Evolutionary conservation across 768 basidiomycete genomes (phyloP).

Genomic region (Mycena pura): DNA sequence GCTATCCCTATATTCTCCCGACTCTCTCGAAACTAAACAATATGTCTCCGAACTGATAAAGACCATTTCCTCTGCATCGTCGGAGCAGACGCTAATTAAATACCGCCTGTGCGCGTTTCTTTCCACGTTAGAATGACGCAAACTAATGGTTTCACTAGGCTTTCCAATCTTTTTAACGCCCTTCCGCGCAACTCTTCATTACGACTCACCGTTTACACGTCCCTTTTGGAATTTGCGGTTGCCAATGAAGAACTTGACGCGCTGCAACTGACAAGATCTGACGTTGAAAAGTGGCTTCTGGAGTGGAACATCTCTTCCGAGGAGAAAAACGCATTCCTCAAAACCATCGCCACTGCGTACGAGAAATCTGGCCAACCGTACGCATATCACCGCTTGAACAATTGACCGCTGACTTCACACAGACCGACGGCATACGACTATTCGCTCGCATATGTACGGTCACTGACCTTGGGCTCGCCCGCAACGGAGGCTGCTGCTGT

Average conservation of each 20-base stretch:
- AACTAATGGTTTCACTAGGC: constrained; percentile 45
- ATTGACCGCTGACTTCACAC: constrained; percentile 2
- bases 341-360: constrained; percentile 65
- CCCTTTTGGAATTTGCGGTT: constrained; percentile 65
- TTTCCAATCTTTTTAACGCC: constrained; percentile 85
- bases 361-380: constrained; percentile 65
- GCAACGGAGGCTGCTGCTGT: constrained; percentile 60
- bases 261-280: constrained; percentile 62
- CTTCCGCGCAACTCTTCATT: constrained; percentile 69
- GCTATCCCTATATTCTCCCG: constrained; percentile 61
- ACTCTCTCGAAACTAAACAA: constrained; percentile 61
- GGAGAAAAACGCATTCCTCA: constrained; percentile 71
- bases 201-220: constrained; percentile 66
- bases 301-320: constrained; percentile 74
- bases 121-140: constrained; percentile 17
- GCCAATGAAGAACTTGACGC: constrained; percentile 66
- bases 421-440: constrained; percentile 73
- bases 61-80: constrained; percentile 60
- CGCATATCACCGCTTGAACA: constrained; percentile 34
- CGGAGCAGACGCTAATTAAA: constrained; percentile 64
- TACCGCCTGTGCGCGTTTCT: constrained; percentile 71
- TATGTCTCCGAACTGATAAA: constrained; percentile 57
- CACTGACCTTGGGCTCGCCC: constrained; percentile 62
- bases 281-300: constrained; percentile 78
- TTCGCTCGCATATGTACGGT: constrained; percentile 64